A percentile compares a stretch with the other conserved stretches of the same genome.
Evolutionary conservation across 306 rosid genomes (phyloP).

Genomic region (Dryas alaskensis): DNA sequence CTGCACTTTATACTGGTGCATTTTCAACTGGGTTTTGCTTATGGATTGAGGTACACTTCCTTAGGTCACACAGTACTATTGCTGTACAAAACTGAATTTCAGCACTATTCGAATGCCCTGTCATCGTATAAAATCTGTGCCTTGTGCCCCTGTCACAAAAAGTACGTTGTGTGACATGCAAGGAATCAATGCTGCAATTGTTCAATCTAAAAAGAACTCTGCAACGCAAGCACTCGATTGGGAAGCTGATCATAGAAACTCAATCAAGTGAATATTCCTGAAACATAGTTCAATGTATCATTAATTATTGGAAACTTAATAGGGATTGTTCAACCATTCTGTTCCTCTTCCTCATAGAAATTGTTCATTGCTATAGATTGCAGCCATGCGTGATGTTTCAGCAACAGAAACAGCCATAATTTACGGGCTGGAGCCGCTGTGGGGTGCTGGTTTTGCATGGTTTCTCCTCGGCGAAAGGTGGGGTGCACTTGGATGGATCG

Average conservation of each 20-base stretch:
- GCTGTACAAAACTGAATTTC: background rate
- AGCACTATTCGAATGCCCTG: background rate
- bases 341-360: background rate
- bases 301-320: background rate
- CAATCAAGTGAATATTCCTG: background rate
- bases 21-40: constrained; percentile 70
- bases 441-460: constrained; percentile 86
- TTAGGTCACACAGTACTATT: background rate
- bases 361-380: constrained; percentile 38
- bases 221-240: too few species aligned
- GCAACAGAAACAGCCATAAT: constrained; percentile 76
- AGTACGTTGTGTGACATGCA: too few species aligned
- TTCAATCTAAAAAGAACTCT: too few species aligned
- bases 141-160: too few species aligned
- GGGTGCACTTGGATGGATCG: constrained; percentile 67
- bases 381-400: constrained; percentile 73
- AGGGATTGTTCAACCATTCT: background rate
- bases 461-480: constrained; percentile 78
- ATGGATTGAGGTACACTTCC: constrained; percentile 57
- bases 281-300: background rate
- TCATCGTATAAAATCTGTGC: too few species aligned
- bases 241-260: too few species aligned
- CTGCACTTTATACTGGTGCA: constrained; percentile 67
- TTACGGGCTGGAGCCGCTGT: constrained; percentile 73
- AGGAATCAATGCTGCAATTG: too few species aligned